Evolutionary conservation across 768 basidiomycete species (phyloP), one percentile per base, ranked within the genome.

Genomic region (Rhizopogon sp.): DNA sequence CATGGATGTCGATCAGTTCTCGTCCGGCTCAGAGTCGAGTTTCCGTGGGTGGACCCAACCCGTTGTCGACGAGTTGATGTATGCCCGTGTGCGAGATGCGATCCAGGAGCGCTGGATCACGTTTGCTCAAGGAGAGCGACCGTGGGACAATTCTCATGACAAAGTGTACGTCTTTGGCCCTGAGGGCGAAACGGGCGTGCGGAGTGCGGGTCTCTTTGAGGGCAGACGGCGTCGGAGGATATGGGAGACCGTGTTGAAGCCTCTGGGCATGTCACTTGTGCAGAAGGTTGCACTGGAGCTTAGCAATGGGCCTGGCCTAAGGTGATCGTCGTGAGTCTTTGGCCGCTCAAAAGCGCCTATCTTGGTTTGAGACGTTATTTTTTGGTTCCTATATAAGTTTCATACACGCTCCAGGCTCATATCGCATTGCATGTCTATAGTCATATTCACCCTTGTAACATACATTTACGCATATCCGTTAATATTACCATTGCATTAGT

Each of bases 131-230:
- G 88, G 87, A 5, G 83, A 87, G 65, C 78, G 74, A 3, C 88
- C 88, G 7, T 91, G 89, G 88, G 72, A 71, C 54, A 80, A 78
- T 56, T 64, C 68, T 0, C 68, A 40, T 13, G 80, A 82, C 56
- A 86, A 81, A 69, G 79, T 88, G 45, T 90, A 79, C 66, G 87
- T 91, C 17, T 89, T 91, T 60, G 89, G 89, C 4, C 89, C 89
- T 0, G 88, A 90, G 65, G 89, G 88, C 52, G 89, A 91, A 70
- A 82, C 81, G 0, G 89, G 89, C 44, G 88, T 89, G 67, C 80
- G 89, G 45, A 81, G 80, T 13, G 72, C 66, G 53, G 69, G 73
- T 28, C 85, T 90, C 13, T 88, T 91, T 53, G 82, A 83, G 53
- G 83, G 84, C 3, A 70, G 89, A 35, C 69, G 89, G 45, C 73